These are phyloP conservation scores for Schizophyllum commune DNA, from an alignment of 1,284 basidiomycete genomes.

Conservation along the genomic window DNA sequence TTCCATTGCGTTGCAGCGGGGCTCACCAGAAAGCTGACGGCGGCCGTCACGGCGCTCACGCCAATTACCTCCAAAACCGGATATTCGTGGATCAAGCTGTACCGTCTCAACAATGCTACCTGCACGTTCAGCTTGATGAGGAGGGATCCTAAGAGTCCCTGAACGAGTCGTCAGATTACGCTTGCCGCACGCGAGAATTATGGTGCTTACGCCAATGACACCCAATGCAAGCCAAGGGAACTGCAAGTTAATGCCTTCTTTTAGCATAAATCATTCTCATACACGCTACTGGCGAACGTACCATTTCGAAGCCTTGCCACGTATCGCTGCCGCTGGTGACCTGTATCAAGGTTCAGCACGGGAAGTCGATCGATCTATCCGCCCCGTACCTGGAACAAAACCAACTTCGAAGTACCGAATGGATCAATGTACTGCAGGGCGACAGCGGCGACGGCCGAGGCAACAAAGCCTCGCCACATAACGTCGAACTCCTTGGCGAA, in stretches of 20 bases:
- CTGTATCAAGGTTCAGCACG: not conserved
- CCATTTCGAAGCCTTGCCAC: conserved; percentile 68
- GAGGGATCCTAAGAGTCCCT: conserved; percentile 59
- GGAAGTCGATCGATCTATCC: not conserved
- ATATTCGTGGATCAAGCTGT: conserved; percentile 49
- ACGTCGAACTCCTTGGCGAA: conserved; percentile 65
- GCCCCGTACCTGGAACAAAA: conserved; percentile 44
- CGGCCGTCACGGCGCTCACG: conserved; percentile 56
- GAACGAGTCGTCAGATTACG: not conserved
- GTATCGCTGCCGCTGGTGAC: conserved; percentile 52
- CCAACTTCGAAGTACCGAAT: conserved; percentile 68
- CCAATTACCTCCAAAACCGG: conserved; percentile 59
- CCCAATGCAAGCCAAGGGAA: conserved; percentile 59
- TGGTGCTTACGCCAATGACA: conserved; percentile 44
- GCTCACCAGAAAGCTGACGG: conserved; percentile 57
- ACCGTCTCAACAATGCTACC: conserved; percentile 51
- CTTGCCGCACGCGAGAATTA: not conserved
- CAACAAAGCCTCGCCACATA: conserved; percentile 72
- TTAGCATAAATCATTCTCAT: not conserved
- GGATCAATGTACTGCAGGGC: conserved; percentile 67
- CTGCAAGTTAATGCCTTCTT: conserved; percentile 23
- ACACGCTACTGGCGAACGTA: conserved; percentile 20
- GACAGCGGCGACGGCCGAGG: conserved; percentile 64
- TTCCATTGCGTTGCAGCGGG: not conserved
- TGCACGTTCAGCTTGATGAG: conserved; percentile 61